A percentile compares a stretch with the other conserved stretches of the same genome.
Conservation (phyloP, 805 yeast species). For the Candida wancherniae region DNA sequence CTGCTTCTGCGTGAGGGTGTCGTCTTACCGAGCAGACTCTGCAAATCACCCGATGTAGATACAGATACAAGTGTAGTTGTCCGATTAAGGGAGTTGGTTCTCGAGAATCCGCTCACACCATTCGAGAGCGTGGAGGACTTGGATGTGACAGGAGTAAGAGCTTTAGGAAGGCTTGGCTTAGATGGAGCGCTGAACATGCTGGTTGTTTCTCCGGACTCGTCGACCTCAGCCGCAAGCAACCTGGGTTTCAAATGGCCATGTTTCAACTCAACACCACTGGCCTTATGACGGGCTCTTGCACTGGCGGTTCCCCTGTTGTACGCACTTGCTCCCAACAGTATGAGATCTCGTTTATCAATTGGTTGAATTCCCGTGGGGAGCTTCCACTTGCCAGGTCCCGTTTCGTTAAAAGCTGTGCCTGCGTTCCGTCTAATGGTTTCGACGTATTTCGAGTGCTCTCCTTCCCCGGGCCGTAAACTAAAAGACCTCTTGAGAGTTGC, state of each 20-base stretch:
- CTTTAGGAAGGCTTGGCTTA: too few relatives aligned
- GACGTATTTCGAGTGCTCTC: conserved; percentile 49
- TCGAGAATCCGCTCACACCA: conserved; percentile 13
- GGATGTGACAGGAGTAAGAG: conserved; percentile 11
- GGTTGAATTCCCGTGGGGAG: conserved; percentile 55
- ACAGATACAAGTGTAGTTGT: conserved; percentile 27
- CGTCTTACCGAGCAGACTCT: conserved; percentile 17
- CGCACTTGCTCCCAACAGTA: conserved; percentile 17
- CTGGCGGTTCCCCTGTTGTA: conserved; percentile 11
- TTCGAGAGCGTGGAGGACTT: conserved; percentile 14
- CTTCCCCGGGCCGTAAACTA: conserved; percentile 42
- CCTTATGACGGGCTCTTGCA: conserved; percentile 20
- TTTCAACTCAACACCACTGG: conserved; percentile 51
- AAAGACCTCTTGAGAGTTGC: conserved; percentile 34
- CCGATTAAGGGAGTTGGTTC: conserved; percentile 28
- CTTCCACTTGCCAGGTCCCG: conserved; percentile 44
- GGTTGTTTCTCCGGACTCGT: conserved; percentile 34
- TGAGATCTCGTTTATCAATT: conserved; percentile 28
- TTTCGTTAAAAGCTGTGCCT: conserved; percentile 47
- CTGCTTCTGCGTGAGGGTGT: conserved; percentile 18
- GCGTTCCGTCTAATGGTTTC: conserved; percentile 38
- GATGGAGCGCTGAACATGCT: conserved; percentile 13
- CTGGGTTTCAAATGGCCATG: conserved; percentile 63
- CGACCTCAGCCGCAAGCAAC: conserved; percentile 70
- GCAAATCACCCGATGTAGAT: conserved; percentile 12